Conservation (phyloP, 2,329 filamentous ascomycete species). For the Ophiostoma perfectum region DNA sequence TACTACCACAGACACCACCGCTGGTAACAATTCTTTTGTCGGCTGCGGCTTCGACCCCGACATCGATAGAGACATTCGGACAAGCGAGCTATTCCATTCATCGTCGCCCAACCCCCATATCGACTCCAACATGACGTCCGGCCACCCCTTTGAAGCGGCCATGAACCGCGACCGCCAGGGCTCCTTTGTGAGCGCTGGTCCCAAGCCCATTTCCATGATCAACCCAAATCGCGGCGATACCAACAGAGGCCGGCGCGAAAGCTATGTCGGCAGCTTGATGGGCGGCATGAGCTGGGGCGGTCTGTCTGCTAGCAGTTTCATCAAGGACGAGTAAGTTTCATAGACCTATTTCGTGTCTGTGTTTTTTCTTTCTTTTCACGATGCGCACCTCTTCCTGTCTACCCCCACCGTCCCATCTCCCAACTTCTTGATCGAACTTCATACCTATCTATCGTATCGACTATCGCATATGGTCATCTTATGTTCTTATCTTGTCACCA, state of each 20-base stretch:
- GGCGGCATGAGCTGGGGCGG: constrained; percentile 96
- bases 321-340: constrained; percentile 85
- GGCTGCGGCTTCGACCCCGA: constrained; percentile 25
- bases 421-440: background rate
- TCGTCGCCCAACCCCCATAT: background rate
- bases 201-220: constrained; percentile 62
- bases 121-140: constrained; percentile 51
- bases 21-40: background rate
- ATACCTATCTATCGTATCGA: background rate
- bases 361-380: background rate
- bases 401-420: background rate
- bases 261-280: constrained; percentile 59
- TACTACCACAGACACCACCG: background rate
- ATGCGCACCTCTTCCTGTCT: background rate
- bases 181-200: constrained; percentile 60
- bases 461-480: no score
- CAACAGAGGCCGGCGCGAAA: constrained; percentile 55
- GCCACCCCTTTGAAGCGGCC: constrained; percentile 53
- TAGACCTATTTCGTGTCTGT: no score
- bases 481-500: no score
- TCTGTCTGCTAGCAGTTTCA: constrained; percentile 92
- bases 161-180: constrained; percentile 56
- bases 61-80: constrained; percentile 32
- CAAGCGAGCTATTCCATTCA: constrained; percentile 13
- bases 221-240: constrained; percentile 59